These are phyloP conservation scores for Flaveria ramosissima DNA, from an alignment of 129 eudicot species.

Conservation along the genomic window DNA sequence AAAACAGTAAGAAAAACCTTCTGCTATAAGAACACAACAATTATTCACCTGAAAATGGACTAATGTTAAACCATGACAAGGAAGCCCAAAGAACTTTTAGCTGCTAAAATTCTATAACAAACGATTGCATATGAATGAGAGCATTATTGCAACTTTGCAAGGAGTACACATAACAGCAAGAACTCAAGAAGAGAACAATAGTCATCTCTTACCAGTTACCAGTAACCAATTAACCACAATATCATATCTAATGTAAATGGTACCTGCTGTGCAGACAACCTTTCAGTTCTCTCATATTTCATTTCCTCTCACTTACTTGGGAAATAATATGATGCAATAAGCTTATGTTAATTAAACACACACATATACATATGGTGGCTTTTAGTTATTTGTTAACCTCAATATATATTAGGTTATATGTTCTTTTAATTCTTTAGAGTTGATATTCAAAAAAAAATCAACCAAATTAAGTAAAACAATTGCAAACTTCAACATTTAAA, in stretches of 20 bases:
- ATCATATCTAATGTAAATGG: not conserved
- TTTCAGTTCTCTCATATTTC: not conserved
- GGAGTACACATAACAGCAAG: not conserved
- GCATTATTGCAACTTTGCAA: not conserved
- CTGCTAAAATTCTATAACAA: conserved; percentile 5
- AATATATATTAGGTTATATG: not conserved
- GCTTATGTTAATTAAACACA: not conserved
- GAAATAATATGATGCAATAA: not conserved
- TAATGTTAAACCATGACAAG: conserved; percentile 9
- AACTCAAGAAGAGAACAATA: not conserved
- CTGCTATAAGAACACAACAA: conserved; percentile 9
- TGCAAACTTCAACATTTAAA: conserved; percentile 8
- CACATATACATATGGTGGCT: not conserved
- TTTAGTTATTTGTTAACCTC: not conserved
- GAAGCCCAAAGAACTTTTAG: conserved; percentile 4
- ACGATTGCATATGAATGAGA: not conserved
- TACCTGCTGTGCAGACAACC: not conserved
- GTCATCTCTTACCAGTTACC: not conserved
- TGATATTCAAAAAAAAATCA: not conserved
- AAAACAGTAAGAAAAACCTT: not conserved
- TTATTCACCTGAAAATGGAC: not conserved
- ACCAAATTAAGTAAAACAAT: not conserved
- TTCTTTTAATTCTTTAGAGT: not conserved
- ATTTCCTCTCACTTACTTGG: not conserved
- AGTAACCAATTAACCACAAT: not conserved